Percentiles rank a stretch among this genome's conserved stretches.
Evolutionary conservation across 192 early-diverging fungal species (phyloP).

Genomic region (Pilaira anomala): DNA sequence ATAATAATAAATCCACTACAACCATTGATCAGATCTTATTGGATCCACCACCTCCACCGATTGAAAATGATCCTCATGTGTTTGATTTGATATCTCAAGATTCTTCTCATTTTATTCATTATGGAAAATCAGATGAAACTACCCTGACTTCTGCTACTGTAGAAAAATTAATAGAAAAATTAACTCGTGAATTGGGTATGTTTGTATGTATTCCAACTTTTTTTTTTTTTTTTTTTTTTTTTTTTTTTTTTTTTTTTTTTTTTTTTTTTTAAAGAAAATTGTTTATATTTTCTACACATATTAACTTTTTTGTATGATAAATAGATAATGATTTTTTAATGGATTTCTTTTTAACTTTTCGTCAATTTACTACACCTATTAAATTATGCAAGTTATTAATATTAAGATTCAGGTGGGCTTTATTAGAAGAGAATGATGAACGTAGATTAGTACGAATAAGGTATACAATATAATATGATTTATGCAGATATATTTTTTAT

Average conservation of each 20-base stretch:
- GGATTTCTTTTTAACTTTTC: constrained; percentile 57
- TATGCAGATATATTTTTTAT: too few relatives aligned
- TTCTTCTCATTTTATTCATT: constrained; percentile 36
- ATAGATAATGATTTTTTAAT: constrained; percentile 48
- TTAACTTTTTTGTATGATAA: too few relatives aligned
- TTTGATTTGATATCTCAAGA: constrained; percentile 41
- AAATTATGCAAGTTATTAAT: constrained; percentile 54
- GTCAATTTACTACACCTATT: constrained; percentile 49
- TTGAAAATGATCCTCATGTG: constrained; percentile 40
- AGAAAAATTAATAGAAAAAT: constrained; percentile 53
- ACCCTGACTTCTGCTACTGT: constrained; percentile 46
- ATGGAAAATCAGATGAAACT: constrained; percentile 19
- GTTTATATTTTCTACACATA: too few relatives aligned
- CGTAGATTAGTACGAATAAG: constrained; percentile 46
- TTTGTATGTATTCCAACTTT: neutral
- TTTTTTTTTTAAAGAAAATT: too few relatives aligned
- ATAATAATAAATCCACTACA: constrained; percentile 12
- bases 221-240: neutral
- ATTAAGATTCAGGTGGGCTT: constrained; percentile 52
- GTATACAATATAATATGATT: constrained; percentile 26
- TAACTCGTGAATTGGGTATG: constrained; percentile 51
- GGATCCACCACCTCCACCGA: constrained; percentile 30
- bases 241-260: constrained; percentile 9
- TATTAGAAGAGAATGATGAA: constrained; percentile 38
- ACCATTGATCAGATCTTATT: neutral